phyloP scores from a whole-genome alignment of 2,329 filamentous ascomycete species.

The Aspergillus chevalieri region DNA sequence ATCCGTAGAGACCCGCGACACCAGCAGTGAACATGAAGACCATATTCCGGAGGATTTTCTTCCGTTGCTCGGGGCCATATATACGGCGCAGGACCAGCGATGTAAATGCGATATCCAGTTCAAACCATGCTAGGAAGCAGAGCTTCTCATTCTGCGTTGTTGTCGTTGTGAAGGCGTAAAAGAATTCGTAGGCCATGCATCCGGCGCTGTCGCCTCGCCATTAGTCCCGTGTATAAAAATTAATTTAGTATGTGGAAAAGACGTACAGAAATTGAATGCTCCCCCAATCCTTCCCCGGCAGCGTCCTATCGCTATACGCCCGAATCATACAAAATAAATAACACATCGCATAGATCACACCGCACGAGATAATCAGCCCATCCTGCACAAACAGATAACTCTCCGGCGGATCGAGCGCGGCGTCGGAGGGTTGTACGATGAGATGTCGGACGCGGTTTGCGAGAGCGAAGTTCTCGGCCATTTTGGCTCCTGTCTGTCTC shows the following conservation, averaged over 20 bases:
- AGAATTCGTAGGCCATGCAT: conserved; percentile 15
- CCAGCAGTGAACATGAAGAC: conserved; percentile 5
- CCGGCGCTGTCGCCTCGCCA: neutral
- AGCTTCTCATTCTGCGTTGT: conserved; percentile 8
- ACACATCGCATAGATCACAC: conserved; percentile 13
- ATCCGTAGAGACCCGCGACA: conserved; percentile 1
- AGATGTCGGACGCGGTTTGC: conserved; percentile 9
- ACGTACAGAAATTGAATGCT: conserved; percentile 10
- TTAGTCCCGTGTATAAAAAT: too few relatives aligned
- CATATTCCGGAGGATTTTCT: conserved; percentile 5
- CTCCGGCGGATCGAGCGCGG: conserved; percentile 11
- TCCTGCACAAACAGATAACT: conserved; percentile 17
- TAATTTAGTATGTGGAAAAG: neutral
- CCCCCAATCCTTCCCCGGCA: conserved; percentile 5
- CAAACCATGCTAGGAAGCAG: conserved; percentile 14
- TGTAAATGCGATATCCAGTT: conserved; percentile 10
- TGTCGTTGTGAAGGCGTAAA: conserved; percentile 13
- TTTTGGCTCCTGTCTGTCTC: neutral
- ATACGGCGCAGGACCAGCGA: conserved; percentile 6
- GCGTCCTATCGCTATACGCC: conserved; percentile 9
- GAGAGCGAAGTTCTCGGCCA: conserved; percentile 4
- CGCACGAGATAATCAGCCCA: conserved; percentile 16
- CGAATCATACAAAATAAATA: conserved; percentile 13
- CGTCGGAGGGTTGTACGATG: conserved; percentile 14
- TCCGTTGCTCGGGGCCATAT: conserved; percentile 3